Conservation (phyloP, 2,329 filamentous ascomycete species). For the Acrodontium crateriforme region DNA sequence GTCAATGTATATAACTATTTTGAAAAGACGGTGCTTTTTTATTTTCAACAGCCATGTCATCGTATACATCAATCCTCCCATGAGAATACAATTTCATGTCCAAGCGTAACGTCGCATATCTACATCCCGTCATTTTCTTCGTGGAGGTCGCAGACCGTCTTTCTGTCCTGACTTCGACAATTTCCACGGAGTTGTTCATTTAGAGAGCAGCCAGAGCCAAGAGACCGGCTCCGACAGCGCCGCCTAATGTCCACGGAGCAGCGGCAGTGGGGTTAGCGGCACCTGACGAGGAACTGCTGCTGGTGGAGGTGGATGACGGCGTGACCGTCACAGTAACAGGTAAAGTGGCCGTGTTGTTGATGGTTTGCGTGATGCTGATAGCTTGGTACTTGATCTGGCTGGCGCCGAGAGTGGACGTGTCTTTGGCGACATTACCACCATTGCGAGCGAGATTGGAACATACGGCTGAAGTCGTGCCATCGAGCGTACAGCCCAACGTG, state of each 20-base stretch:
- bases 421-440: conserved; percentile 4
- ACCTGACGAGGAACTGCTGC: conserved; percentile 1
- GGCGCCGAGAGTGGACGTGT: conserved; percentile 2
- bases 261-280: conserved; percentile 1
- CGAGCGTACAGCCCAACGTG: conserved; percentile 4
- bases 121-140: too few species aligned
- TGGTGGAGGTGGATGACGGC: conserved; percentile 1
- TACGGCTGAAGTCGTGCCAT: conserved; percentile 2
- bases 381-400: conserved; percentile 7
- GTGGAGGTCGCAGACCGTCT: too few species aligned
- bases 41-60: too few species aligned
- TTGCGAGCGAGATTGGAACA: conserved; percentile 2
- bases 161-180: neutral
- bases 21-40: too few species aligned
- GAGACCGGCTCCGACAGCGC: conserved; percentile 6
- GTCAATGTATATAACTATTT: too few species aligned
- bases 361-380: conserved; percentile 6
- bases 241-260: conserved; percentile 5
- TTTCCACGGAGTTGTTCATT: conserved; percentile 2
- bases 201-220: conserved; percentile 4
- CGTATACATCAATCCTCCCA: too few species aligned
- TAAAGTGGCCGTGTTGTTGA: conserved; percentile 3
- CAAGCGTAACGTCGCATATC: too few species aligned
- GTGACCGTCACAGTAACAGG: conserved; percentile 5
- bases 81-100: too few species aligned